Evolutionary conservation across 306 rosid species (phyloP).

Genomic region (Quercus gilva): DNA sequence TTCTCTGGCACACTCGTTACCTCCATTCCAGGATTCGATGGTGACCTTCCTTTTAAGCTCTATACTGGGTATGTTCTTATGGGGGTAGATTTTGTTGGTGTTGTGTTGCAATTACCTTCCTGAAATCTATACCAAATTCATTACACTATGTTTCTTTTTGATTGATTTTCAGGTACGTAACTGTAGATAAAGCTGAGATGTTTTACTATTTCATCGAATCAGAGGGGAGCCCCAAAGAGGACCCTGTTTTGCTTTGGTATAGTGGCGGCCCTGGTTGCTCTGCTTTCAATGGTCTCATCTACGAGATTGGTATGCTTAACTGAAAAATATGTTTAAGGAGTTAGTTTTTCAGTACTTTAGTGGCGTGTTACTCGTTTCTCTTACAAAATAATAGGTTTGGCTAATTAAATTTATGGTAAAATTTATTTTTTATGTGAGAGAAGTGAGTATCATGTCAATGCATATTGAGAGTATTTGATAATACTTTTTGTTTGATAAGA

Average conservation of each 20-base stretch:
- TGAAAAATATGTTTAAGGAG: neutral
- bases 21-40: constrained; percentile 16
- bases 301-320: constrained; percentile 6
- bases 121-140: too few species aligned
- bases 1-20: constrained; percentile 9
- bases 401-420: too few species aligned
- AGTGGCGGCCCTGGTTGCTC: constrained; percentile 27
- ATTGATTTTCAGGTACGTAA: constrained; percentile 1
- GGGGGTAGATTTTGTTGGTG: too few species aligned
- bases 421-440: too few species aligned
- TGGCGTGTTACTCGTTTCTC: too few species aligned
- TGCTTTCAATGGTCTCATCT: constrained; percentile 13
- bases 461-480: too few species aligned
- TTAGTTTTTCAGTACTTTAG: too few species aligned
- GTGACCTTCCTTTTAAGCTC: constrained; percentile 26
- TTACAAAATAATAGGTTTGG: too few species aligned
- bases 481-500: too few species aligned
- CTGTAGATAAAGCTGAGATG: neutral
- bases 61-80: constrained; percentile 12
- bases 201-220: constrained; percentile 23
- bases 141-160: neutral
- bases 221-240: constrained; percentile 1
- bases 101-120: neutral
- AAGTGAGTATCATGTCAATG: too few species aligned
- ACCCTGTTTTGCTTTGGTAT: constrained; percentile 13